Percentiles rank a stretch among this genome's conserved stretches.
These are phyloP conservation scores for Actinomortierella ambigua DNA, from an alignment of 371 early-diverging fungal species.

Conservation along the genomic window DNA sequence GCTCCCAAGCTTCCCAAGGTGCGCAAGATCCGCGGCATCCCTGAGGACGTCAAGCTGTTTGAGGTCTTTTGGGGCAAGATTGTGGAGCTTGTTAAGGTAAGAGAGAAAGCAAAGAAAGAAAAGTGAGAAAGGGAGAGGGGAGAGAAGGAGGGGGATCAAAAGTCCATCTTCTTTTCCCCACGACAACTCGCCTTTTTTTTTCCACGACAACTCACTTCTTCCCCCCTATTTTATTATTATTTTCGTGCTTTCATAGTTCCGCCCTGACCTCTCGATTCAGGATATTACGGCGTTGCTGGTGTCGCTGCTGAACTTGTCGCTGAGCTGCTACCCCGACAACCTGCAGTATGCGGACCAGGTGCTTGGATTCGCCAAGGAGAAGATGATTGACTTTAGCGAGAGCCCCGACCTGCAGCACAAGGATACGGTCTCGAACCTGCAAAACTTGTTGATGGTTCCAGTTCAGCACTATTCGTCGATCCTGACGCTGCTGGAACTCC, in stretches of 20 bases:
- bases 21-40: conserved; percentile 70
- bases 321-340: conserved; percentile 93
- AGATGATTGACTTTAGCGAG: conserved; percentile 57
- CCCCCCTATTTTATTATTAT: neutral
- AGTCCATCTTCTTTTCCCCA: too few species aligned
- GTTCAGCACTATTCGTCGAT: conserved; percentile 73
- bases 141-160: too few species aligned
- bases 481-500: conserved; percentile 61
- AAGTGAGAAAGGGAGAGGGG: too few species aligned
- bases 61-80: conserved; percentile 96
- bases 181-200: neutral
- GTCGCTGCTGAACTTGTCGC: conserved; percentile 83
- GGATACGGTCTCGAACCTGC: conserved; percentile 64
- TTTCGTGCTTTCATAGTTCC: conserved; percentile 55
- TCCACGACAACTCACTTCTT: neutral
- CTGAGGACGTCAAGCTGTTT: conserved; percentile 86
- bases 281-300: conserved; percentile 88
- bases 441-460: conserved; percentile 73
- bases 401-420: conserved; percentile 66
- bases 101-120: too few species aligned
- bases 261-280: conserved; percentile 89
- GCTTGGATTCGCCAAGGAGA: conserved; percentile 79
- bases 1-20: conserved; percentile 33
- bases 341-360: conserved; percentile 88
- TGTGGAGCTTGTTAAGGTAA: conserved; percentile 84